Evolutionary conservation across 2,329 filamentous ascomycete genomes (phyloP), one percentile per base, ranked within the genome.

Genomic region (Colletotrichum eremochloae): DNA sequence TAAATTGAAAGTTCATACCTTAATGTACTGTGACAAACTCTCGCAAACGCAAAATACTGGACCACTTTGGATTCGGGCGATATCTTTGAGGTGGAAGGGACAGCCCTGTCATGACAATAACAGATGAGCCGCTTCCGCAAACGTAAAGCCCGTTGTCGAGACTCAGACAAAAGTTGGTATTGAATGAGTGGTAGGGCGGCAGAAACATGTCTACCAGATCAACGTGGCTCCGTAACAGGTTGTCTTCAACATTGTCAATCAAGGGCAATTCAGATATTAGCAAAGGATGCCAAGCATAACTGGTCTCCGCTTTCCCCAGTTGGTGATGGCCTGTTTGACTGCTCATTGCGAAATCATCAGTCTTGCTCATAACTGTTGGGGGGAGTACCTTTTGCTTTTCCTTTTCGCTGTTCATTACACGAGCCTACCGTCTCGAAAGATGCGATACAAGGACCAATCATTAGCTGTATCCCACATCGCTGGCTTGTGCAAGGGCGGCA

Each of bases 401-500:
- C 15, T 18, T 53, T 53, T 53, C 5, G 14, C 24, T 53, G 31
- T 6, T 56, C 11, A 53, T 63, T 52, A 42, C 36, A 40, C 48
- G 36, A 40, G 18, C 48, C 48, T 24, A 42, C 18, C 50, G 61
- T 40, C 29, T 64, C 33, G 9, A 5, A 58, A 18, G 18, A 3
- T 48, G 57, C 50, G 70, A 57, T 61, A n/a, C 40, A 36, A 44
- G 31, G 42, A 20, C 60, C 56, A 67, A 31, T 14, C 33, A n/a
- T 50, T 69, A 40, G 60, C 56, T 46, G 15, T 36, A 48, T 46
- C 38, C 40, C 48, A 33, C 42, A 31, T 60, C 40, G 61, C 60
- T 56, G 40, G 31, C 36, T 29, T 57, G 60, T 56, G 66, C 70
- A 65, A 48, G n/a, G 46, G 24, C 48, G 67, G 64, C 36, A 48